Evolutionary conservation across 208 protist genomes (phyloP).

Genomic region (Leishmania aethiopica): DNA sequence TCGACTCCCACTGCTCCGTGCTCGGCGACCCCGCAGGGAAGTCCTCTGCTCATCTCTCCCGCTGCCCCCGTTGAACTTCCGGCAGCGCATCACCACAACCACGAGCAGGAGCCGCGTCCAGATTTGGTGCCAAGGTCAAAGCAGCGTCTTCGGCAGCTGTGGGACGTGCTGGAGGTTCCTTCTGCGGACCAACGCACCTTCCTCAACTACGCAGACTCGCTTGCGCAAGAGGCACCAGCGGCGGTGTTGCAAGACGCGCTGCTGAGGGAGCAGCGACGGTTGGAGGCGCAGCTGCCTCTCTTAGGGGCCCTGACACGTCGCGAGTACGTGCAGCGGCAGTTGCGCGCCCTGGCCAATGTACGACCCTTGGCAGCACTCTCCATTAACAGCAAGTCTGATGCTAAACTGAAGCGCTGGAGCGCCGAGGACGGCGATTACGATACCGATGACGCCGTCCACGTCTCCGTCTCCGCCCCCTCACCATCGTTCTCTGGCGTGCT

Average conservation of each 20-base stretch:
- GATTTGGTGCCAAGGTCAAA: neutral
- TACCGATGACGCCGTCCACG: neutral
- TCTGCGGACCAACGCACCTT: constrained; percentile 39
- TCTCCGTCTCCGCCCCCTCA: neutral
- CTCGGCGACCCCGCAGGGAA: neutral
- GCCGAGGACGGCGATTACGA: neutral
- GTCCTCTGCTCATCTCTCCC: constrained; percentile 9
- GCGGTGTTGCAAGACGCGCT: constrained; percentile 19
- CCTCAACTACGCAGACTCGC: constrained; percentile 10
- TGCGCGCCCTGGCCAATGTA: neutral
- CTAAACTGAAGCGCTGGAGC: neutral
- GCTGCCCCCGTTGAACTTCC: constrained; percentile 12
- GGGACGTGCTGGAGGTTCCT: constrained; percentile 58
- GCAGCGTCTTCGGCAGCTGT: constrained; percentile 50
- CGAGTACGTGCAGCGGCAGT: constrained; percentile 61
- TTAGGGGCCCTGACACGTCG: constrained; percentile 73
- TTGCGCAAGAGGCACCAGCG: neutral
- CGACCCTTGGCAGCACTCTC: constrained; percentile 6
- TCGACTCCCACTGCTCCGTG: constrained; percentile 10
- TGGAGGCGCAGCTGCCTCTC: constrained; percentile 72
- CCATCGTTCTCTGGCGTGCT: neutral
- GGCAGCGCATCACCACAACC: neutral
- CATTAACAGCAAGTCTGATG: constrained; percentile 1
- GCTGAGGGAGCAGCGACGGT: constrained; percentile 42
- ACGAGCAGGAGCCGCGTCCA: neutral